Conservation (phyloP, 2,329 filamentous ascomycete genomes). For the Cucurbitaria berberidis region DNA sequence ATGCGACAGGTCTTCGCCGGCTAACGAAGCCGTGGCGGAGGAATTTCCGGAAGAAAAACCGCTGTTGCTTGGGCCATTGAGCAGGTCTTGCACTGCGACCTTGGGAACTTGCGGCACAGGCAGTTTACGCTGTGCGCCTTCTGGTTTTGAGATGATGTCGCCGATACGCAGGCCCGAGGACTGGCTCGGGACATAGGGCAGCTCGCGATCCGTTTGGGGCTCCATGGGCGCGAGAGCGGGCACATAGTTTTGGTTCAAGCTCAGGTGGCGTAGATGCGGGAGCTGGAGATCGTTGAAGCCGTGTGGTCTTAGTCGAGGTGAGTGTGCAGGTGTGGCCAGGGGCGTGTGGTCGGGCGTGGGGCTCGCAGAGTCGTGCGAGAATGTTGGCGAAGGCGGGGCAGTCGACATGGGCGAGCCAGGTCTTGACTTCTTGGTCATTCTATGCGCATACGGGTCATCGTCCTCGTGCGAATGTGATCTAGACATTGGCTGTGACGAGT, state of each 20-base stretch:
- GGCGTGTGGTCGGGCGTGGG: slow-evolving; percentile 98
- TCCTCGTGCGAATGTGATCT: slow-evolving; percentile 84
- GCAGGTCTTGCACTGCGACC: slow-evolving; percentile 83
- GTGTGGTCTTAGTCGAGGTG: slow-evolving; percentile 84
- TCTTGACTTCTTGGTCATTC: slow-evolving; percentile 83
- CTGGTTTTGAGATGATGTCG: slow-evolving; percentile 89
- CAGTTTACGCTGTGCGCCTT: slow-evolving; percentile 87
- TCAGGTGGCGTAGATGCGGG: slow-evolving; percentile 80
- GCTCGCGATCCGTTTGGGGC: slow-evolving; percentile 65
- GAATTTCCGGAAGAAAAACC: slow-evolving; percentile 77
- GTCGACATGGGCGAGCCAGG: slow-evolving; percentile 96
- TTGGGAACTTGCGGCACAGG: slow-evolving; percentile 91
- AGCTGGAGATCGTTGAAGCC: slow-evolving; percentile 75
- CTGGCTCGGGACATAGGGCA: slow-evolving; percentile 63
- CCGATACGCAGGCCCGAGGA: slow-evolving; percentile 77
- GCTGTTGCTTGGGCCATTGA: slow-evolving; percentile 63
- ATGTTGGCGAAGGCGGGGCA: slow-evolving; percentile 92
- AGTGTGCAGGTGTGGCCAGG: slow-evolving; percentile 94
- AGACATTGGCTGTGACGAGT: slow-evolving; percentile 83
- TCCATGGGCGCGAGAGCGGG: slow-evolving; percentile 76
- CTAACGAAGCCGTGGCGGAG: slow-evolving; percentile 77
- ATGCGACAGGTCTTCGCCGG: slow-evolving; percentile 60
- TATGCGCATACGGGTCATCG: slow-evolving; percentile 78
- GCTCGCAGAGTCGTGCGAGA: slow-evolving; percentile 93
- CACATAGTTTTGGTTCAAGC: slow-evolving; percentile 63